phyloP scores from a whole-genome alignment of 768 basidiomycete genomes.

The Pleurotus platypus region DNA sequence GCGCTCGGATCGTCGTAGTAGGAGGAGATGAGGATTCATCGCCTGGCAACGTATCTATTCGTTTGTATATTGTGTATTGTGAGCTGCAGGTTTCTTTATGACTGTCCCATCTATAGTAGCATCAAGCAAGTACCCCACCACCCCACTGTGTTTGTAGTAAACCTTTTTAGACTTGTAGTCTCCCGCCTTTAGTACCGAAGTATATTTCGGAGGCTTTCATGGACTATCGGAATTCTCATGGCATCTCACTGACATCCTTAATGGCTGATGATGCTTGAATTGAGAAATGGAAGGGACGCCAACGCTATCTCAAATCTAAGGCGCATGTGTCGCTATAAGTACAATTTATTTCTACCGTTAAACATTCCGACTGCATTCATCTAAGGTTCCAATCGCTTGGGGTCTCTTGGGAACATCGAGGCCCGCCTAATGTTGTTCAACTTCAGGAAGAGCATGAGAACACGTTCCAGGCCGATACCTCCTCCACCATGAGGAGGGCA shows the following conservation, averaged over 20 bases:
- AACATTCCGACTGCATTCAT: not conserved
- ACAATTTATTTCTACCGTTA: not conserved
- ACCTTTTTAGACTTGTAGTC: not conserved
- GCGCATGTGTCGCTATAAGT: not conserved
- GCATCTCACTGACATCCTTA: not conserved
- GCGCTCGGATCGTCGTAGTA: constrained; percentile 55
- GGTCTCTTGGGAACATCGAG: constrained; percentile 94
- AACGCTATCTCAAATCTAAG: no score
- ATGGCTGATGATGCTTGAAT: no score
- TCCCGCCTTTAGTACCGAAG: no score
- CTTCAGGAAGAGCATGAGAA: constrained; percentile 97
- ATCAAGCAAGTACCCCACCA: not conserved
- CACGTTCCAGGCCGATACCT: constrained; percentile 92
- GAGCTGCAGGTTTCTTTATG: not conserved
- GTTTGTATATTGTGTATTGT: constrained; percentile 24
- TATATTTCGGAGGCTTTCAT: no score
- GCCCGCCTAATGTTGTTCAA: constrained; percentile 93
- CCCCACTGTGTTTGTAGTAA: constrained; percentile 9
- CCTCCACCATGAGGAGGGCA: constrained; percentile 97
- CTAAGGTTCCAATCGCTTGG: constrained; percentile 88
- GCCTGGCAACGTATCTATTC: constrained; percentile 12
- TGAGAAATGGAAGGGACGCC: no score
- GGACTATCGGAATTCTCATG: not conserved
- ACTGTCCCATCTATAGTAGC: constrained; percentile 3
- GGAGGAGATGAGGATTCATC: constrained; percentile 38